Base-by-base conservation (phyloP, 768 basidiomycete genomes). In the Leccinum imitatum region DNA sequence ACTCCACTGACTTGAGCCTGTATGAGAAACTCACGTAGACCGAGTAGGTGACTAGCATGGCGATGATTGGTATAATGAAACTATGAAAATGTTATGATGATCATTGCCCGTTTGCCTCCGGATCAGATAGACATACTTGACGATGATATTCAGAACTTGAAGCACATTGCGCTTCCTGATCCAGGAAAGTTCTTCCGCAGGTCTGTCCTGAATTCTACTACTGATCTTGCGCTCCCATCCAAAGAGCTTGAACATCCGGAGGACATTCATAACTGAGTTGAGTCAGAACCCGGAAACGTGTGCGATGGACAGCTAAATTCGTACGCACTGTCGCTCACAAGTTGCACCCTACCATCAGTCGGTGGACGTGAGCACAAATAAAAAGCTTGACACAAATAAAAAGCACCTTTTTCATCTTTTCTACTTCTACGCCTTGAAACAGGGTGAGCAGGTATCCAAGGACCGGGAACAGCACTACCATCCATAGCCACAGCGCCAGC, bases 221-320 rank as follows among this genome's bases (percentile, higher is more conserved):
- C 79, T 75, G 67, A 87, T 80, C 53, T 82, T 79, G 61, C 80
- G 79, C 78, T 86, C 81, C 80, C 89, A 82, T 13, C 80, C 88
- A 63, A 90, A 89, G 44, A 90, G 74, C 70, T 90, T 90, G 68
- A 89, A 76, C 83, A 88, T 87, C 15, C 86, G 80, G n/a, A 87
- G 71, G 23, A 84, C 79, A 56, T 79, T 80, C 67, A 85, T 76
- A 8, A 76, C 84, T 85, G 8, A n/a, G 14, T 35, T 10, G 41
- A 56, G 47, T 63, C 35, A 57, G 50, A 11, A 50, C 50, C 11
- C 35, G n/a, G 21, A 3, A 33, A 7, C 25, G 17, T 8, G 3
- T 31, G 23, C 13, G 8, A 51, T 8, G 39, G 41, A 53, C 15
- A 53, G 51, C 25, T 50, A 52, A 33, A 66, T 63, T 9, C 7